Evolutionary conservation across 2,329 filamentous ascomycete species (phyloP), one percentile per base, ranked within the genome.

Genomic region (Trichoderma endophyticum): DNA sequence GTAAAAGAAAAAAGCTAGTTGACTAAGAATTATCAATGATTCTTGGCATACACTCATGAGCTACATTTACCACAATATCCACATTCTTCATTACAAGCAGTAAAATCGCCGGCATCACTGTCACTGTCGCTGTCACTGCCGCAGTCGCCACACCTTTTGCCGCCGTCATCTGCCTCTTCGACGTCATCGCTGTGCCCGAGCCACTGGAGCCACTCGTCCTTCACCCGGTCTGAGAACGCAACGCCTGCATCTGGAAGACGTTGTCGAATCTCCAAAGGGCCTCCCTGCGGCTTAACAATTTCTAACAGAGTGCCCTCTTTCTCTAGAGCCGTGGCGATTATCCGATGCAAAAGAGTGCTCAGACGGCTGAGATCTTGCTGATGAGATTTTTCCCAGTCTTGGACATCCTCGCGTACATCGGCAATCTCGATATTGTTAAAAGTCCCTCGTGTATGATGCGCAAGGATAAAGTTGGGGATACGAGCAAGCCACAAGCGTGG

Each of bases 401-500:
- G 64, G 24, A 84, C 73, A 3, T 80, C 72, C 0, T 76, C 73
- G 1, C 74, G 71, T 2, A 83, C 76, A 48, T 83, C 76, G 21
- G 74, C 74, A 36, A 84, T 74, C 32, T 78, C 73, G 2, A 81
- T 80, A 9, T 85, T 79, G 6, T 72, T 51, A 70, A 86, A 85
- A 1, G 74, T 6, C 0, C 83, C 82, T 1, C 57, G 65, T 6
- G 75, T 70, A 63, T 86, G 84, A 72, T 81, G 83, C 0, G 82
- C 84, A 2, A 85, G 74, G 32, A 86, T 75, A 51, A 85, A 81
- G 8, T 80, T 81, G 1, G 80, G 76, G 5, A 82, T 78, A 70
- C 83, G 83, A 0, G 79, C 71, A 1, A 82, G 71, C 84, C 84
- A 86, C 9, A 85, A 76, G 0, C 83, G 82, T 5, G 82, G 83